Evolutionary conservation across 2,329 filamentous ascomycete genomes (phyloP).

Genomic region (Pestalotiopsis fici): DNA sequence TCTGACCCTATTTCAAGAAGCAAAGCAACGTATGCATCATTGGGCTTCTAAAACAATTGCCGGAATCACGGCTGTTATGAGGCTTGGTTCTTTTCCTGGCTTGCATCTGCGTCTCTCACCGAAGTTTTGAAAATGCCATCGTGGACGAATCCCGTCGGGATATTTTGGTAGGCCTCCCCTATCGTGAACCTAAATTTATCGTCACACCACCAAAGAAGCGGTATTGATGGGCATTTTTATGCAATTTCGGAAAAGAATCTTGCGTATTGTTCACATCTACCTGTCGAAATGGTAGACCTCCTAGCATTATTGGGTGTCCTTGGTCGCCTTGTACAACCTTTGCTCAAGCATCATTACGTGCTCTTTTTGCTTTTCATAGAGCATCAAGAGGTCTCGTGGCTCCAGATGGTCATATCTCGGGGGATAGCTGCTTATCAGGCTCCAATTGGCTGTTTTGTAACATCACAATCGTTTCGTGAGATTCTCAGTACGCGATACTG

Average conservation of each 20-base stretch:
- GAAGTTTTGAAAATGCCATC: not conserved
- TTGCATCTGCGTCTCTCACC: not conserved
- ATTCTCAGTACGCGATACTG: not conserved
- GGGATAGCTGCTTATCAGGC: not conserved
- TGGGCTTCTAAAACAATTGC: not conserved
- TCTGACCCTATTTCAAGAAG: not conserved
- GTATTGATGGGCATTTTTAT: not conserved
- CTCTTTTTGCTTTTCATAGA: not conserved
- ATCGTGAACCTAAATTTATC: not conserved
- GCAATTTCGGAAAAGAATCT: not conserved
- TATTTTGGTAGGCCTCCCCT: not conserved
- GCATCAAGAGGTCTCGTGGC: not conserved
- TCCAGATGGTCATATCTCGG: not conserved
- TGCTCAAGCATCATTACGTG: not conserved
- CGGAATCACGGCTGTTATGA: not conserved
- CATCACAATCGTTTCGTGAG: not conserved
- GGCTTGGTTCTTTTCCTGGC: not conserved
- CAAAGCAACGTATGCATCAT: not conserved
- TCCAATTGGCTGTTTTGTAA: not conserved
- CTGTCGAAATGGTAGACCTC: not conserved
- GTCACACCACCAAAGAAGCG: not conserved
- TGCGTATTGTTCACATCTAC: not conserved
- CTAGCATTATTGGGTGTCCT: not conserved
- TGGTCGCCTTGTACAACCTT: not conserved
- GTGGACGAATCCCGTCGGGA: not conserved